Base-by-base conservation (phyloP, 1,139 yeast genomes). In the Candida tropicalis region DNA sequence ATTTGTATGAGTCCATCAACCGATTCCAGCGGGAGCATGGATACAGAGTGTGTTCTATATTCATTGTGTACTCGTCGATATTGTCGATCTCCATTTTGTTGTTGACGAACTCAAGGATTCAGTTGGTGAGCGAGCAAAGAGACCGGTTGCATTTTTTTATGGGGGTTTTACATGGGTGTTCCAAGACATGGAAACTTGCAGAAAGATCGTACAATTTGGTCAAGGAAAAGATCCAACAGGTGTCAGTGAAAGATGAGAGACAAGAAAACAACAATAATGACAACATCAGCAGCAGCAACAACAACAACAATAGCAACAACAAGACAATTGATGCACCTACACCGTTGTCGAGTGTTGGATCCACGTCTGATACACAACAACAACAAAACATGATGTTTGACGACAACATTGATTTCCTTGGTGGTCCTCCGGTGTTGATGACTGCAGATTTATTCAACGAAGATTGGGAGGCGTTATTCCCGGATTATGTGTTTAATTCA, bases 391-490 rank as follows among this genome's bases (percentile, higher is more conserved):
- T 48, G 2, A 35, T 54, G 9, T 48, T 57, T 37, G 62, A 58
- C 38, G 69, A 67, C 26, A 60, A 59, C 43, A 51, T 70, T 32
- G 76, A 70, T 35, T 71, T 73, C 52, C 68, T 75, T 49, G 80
- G 80, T 11, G 80, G 81, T 3, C 81, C 80, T 1, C 80, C 80
- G 3, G 74, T 75, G 15, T 67, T 75, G 44, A 75, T 75, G 79
- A 74, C 80, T 0, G 73, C 79, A 1, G 79, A 74, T 48, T 64
- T 74, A 52, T 70, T 73, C 50, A 70, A 70, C 46, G 77, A 73
- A 49, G 78, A 74, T 51, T 75, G 80, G 81, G 80, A 72, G 42
- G 62, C 75, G 0, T 61, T 75, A 43, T 75, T 75, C 47, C 77
- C 78, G 0, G 77, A 72, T 46, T 70, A 69, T 46, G 51, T 62